These are phyloP conservation scores for Pythium myriotylum DNA, from an alignment of 352 stramenopile species.

Conservation along the genomic window DNA sequence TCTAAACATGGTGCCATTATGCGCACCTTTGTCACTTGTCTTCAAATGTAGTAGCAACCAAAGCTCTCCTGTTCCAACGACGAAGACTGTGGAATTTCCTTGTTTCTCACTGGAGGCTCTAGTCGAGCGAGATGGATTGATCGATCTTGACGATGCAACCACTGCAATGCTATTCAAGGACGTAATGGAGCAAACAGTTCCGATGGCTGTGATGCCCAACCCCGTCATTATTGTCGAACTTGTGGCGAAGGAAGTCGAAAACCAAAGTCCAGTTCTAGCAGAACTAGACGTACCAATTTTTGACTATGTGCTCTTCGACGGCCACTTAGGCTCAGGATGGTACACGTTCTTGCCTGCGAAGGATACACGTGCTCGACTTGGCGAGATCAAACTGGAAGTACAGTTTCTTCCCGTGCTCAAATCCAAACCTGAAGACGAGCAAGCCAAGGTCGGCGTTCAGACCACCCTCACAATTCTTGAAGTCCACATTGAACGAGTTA, in stretches of 20 bases:
- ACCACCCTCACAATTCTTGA: slow-evolving; percentile 1
- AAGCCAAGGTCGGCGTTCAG: neutral
- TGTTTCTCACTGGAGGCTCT: slow-evolving; percentile 18
- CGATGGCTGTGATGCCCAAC: slow-evolving; percentile 17
- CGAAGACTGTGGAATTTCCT: slow-evolving; percentile 17
- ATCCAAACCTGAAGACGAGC: neutral
- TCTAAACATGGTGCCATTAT: slow-evolving; percentile 22
- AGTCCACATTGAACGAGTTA: slow-evolving; percentile 14
- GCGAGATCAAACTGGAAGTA: slow-evolving; percentile 40
- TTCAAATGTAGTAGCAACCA: slow-evolving; percentile 1
- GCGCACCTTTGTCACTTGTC: neutral
- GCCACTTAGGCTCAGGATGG: slow-evolving; percentile 39
- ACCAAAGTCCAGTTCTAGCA: slow-evolving; percentile 15
- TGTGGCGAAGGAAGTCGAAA: neutral
- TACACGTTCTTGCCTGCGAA: slow-evolving; percentile 21
- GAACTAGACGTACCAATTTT: slow-evolving; percentile 49
- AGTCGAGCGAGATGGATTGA: slow-evolving; percentile 2
- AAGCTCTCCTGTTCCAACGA: neutral
- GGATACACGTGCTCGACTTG: slow-evolving; percentile 4
- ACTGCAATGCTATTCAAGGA: slow-evolving; percentile 16
- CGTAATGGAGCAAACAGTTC: neutral
- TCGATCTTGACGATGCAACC: slow-evolving; percentile 2
- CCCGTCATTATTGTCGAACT: slow-evolving; percentile 36
- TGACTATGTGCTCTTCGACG: slow-evolving; percentile 48
- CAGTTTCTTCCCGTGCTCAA: slow-evolving; percentile 39